Evolutionary conservation across 768 basidiomycete species (phyloP).

Genomic region (Podaxis sp.): DNA sequence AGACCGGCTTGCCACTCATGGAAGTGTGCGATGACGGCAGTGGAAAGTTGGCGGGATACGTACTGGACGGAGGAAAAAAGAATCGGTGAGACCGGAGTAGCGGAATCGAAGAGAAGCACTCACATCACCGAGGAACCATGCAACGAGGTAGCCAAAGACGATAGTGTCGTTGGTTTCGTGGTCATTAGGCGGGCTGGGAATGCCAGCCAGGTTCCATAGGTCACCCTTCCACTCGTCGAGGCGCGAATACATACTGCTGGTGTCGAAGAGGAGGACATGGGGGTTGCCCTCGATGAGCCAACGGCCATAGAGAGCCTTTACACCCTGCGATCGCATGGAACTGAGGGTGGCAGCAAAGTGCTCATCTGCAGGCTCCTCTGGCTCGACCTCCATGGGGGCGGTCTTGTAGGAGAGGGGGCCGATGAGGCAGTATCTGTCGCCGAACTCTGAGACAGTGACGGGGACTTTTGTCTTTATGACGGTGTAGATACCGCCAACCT

Average conservation of each 20-base stretch:
- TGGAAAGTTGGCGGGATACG: slow-evolving; percentile 73
- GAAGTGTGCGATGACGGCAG: slow-evolving; percentile 95
- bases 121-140: slow-evolving; percentile 99
- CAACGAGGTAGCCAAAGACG: slow-evolving; percentile 95
- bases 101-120: slow-evolving; percentile 26
- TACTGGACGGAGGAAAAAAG: slow-evolving; percentile 48
- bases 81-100: slow-evolving; percentile 9
- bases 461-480: slow-evolving; percentile 99
- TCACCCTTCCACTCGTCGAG: slow-evolving; percentile 99
- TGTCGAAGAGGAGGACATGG: slow-evolving; percentile 94
- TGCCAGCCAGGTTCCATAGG: slow-evolving; percentile 97
- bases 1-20: slow-evolving; percentile 99
- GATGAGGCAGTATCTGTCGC: slow-evolving; percentile 92
- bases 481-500: slow-evolving; percentile 98
- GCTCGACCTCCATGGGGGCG: slow-evolving; percentile 98
- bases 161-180: slow-evolving; percentile 99
- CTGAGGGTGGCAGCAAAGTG: slow-evolving; percentile 74
- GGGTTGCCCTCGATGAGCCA: slow-evolving; percentile 99
- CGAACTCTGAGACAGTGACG: slow-evolving; percentile 95
- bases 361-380: slow-evolving; percentile 83
- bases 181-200: slow-evolving; percentile 94
- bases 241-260: slow-evolving; percentile 79
- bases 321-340: slow-evolving; percentile 85
- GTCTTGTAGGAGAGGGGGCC: slow-evolving; percentile 99
- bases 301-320: slow-evolving; percentile 92